These are phyloP conservation scores for Rhizopus sp. DNA, from an alignment of 371 early-diverging fungal species.

Conservation along the genomic window DNA sequence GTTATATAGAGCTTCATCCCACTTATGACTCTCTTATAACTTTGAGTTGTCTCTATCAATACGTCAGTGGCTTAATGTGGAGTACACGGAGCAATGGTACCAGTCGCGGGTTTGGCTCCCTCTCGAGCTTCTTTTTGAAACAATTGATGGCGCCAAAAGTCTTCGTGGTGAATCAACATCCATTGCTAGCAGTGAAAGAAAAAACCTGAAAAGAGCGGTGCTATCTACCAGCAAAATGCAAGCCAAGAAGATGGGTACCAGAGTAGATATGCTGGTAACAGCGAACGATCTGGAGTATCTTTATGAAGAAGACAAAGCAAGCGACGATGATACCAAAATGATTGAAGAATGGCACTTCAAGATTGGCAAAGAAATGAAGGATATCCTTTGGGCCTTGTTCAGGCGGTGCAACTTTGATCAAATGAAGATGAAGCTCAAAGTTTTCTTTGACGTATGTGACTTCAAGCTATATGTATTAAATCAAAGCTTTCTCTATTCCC, in stretches of 20 bases:
- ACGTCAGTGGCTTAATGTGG: no score
- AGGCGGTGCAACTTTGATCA: constrained; percentile 1
- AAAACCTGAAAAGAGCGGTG: constrained; percentile 6
- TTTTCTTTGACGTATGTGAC: constrained; percentile 14
- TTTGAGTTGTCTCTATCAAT: no score
- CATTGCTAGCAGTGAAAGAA: constrained; percentile 6
- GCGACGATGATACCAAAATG: constrained; percentile 9
- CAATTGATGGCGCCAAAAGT: constrained; percentile 4
- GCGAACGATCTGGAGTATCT: constrained; percentile 6
- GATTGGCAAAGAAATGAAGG: constrained; percentile 13
- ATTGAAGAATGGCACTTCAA: constrained; percentile 11
- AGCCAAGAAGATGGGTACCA: constrained; percentile 26
- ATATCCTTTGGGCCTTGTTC: constrained; percentile 7
- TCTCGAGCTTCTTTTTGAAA: constrained; percentile 11
- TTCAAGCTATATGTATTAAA: constrained; percentile 8
- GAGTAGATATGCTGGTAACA: constrained; percentile 15
- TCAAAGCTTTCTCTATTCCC: no score
- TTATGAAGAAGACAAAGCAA: constrained; percentile 10
- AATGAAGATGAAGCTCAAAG: constrained; percentile 9
- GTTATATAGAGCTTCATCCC: no score
- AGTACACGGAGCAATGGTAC: constrained; percentile 11
- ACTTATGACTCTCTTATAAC: no score
- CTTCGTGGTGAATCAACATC: constrained; percentile 6
- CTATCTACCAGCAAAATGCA: constrained; percentile 20
- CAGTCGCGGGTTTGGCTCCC: constrained; percentile 9